Evolutionary conservation across 2,329 filamentous ascomycete species (phyloP), one percentile per base, ranked within the genome.

Genomic region (Cercospora nicotianae): DNA sequence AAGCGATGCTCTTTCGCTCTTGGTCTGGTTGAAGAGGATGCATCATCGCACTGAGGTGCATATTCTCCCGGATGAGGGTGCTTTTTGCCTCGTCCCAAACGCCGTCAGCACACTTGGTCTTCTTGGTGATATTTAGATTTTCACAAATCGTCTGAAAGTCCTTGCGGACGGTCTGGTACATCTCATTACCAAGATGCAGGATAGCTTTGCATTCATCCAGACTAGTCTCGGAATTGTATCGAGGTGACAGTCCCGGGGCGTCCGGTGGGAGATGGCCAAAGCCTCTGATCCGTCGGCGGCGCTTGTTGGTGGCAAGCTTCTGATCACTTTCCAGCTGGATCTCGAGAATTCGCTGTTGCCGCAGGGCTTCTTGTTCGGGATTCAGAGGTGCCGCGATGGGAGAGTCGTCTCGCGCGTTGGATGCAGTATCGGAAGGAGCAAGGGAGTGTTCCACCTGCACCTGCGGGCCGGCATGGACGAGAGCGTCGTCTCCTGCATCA

Each of bases 211-310:
- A 90, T 79, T 94, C 91, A 71, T 92, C 90, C 67, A 95, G 86
- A 0, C 91, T 94, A 12, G 90, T 94, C 78, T 95, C 92, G 0
- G 91, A 94, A 0, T 91, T 91, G 70, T 93, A 95, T 23, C 92
- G 87, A 13, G 90, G 89, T 20, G 89, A 87, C 20, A 72, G 60
- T 4, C 89, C 87, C 1, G 89, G 85, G 6, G 87, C 87, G 75
- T 92, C 90, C 42, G 89, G 85, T 13, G 90, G 87, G 28, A 91
- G 78, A 2, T 89, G 89, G 51, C 86, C 89, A 83, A 88, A 91
- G n/a, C 86, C 87, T 73, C 87, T 85, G 64, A 89, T 90, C 58
- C 90, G 85, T 69, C 90, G 87, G 62, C 90, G 86, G 63, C 90
- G 87, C 77, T 91, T 92, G 67, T 87, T 84, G 7, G 85, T 81